Evolutionary conservation across 148 eudicot species (phyloP), one percentile per base, ranked within the genome.

Genomic region (Silene latifolia): DNA sequence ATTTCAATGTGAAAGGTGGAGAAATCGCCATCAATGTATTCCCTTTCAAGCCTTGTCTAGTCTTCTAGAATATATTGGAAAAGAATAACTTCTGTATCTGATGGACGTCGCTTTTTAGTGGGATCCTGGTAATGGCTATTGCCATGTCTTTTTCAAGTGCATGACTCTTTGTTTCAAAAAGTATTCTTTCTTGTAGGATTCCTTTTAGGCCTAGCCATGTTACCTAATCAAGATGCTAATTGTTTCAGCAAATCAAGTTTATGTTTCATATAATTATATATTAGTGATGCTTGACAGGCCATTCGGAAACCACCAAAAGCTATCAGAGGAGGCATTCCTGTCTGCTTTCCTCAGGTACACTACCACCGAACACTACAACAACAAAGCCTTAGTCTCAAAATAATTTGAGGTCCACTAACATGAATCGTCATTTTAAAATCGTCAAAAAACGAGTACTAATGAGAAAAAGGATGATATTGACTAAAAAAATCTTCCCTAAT

Each of bases 341-440:
- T 92, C 75, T 84, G 83, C 86, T 92, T 89, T 72, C 94, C 93
- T 48, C 97, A 91, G 90, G 97, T 91, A 73, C 70, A n/a, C 24
- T 9, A 14, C 32, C 18, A 65, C 69, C 32, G 20, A 4, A 6
- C 15, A 32, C 68, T 2, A 5, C 1, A 27, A 14, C 68, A 32
- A 64, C n/a, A n/a, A n/a, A 32, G 3, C 42, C 18, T 27, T 25
- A 15, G 18, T 64, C 9, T 19, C 63, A 5, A 21, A 59, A 21
- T 20, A 14, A 24, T 62, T 59, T 20, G 63, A 8, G 24, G 19
- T 59, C 27, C 13, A 18, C 24, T 12, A 24, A 61, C 29, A 62
- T 23, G 13, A 59, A 59, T 20, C 25, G 63, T 19, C 63, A 59
- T 0, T 58, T 58, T 27, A 23, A 58, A 7, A 62, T 25, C 12